Percentiles rank a stretch among this genome's conserved stretches.
These are phyloP conservation scores for Solanum rostratum DNA, from an alignment of 257 asterid genomes.

Conservation along the genomic window DNA sequence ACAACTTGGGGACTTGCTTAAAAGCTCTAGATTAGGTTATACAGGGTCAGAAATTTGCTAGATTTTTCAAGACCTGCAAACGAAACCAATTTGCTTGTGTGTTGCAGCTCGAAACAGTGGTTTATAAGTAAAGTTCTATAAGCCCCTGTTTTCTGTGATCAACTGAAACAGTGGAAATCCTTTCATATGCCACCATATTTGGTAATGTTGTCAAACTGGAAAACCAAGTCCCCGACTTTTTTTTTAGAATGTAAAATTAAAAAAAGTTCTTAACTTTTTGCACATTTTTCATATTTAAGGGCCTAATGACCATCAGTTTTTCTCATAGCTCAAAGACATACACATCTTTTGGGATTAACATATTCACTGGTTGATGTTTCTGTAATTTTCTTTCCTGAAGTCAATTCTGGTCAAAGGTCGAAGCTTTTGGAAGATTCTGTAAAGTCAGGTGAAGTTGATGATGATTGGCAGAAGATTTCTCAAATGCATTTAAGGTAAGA, in stretches of 20 bases:
- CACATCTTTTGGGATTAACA: not conserved
- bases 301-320: not conserved
- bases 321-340: not conserved
- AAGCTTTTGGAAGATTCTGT: slow-evolving; percentile 31
- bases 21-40: not conserved
- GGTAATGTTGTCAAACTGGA: not conserved
- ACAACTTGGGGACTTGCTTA: not conserved
- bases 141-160: not conserved
- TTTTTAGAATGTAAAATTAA: too few species aligned
- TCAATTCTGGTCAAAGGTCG: slow-evolving; percentile 12
- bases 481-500: slow-evolving; percentile 1
- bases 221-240: not conserved
- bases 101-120: not conserved
- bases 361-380: not conserved
- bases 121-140: not conserved
- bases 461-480: not conserved
- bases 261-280: not conserved
- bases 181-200: not conserved
- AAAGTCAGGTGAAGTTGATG: slow-evolving; percentile 6
- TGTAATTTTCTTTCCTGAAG: slow-evolving; percentile 15
- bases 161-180: not conserved
- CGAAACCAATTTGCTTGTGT: not conserved
- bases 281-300: not conserved
- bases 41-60: not conserved
- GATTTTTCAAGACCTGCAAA: not conserved